Base-by-base conservation (phyloP, 495 filamentous ascomycete species). In the Aspergillus conjunctus region DNA sequence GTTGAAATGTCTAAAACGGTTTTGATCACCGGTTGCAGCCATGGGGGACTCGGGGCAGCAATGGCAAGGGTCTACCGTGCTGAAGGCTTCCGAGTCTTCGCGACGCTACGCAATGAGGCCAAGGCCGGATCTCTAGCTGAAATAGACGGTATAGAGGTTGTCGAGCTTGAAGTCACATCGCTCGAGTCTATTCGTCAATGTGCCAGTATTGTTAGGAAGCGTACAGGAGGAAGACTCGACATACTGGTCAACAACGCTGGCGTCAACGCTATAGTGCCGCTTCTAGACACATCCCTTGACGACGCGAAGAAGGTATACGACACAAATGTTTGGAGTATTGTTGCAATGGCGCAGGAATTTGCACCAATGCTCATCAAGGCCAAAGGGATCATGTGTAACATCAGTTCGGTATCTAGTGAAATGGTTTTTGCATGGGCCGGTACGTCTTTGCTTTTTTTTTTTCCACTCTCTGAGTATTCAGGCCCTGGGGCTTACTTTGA, bases 1-100 rank as follows among this genome's bases (percentile, higher is more conserved):
- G 34, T 26, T 22, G 18, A 18, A 55, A 55, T 55, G 37, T 22
- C 18, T 26, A 64, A 67, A 60, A 63, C 62, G 1, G 66, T 69
- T 32, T 65, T 84, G 0, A 77, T 83, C 39, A 83, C 79, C 14
- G 79, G 79, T 49, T 82, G 77, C 66, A 77, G 69, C 61, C 65
- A 73, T 45, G 79, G 73, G 31, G 75, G 79, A 51, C 67, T 81
- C 52, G 74, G 80, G 12, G 64, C 68, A 9, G 75, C 78, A 7
- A 64, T 81, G 17, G 79, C 77, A 34, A 63, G 67, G 20, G 66
- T 41, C 34, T 79, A 79, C 61, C 70, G 72, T 51, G 43, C 64
- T 1, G 63, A 65, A 43, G 74, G 73, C 26, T 70, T 70, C 14
- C 64, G 70, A 15, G 78, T 84, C 41, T 80, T 79, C 51, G 81